These are phyloP conservation scores for Zhuliangozyma parablackwelliae DNA, from an alignment of 1,139 yeast species.

Conservation along the genomic window DNA sequence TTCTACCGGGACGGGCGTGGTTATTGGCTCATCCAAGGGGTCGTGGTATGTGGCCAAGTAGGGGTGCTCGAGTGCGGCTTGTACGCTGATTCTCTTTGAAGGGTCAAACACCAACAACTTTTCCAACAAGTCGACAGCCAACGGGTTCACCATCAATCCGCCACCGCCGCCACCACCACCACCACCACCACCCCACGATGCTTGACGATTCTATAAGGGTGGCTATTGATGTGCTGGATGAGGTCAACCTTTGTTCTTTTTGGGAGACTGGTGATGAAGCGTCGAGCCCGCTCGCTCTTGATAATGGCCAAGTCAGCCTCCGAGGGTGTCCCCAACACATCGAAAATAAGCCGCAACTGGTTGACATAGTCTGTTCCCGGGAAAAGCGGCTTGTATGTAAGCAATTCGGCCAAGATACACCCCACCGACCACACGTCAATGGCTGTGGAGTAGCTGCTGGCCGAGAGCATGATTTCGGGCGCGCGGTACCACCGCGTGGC, in stretches of 20 bases:
- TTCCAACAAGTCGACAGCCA: constrained; percentile 74
- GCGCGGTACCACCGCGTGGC: constrained; percentile 98
- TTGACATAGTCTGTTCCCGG: constrained; percentile 95
- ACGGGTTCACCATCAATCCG: constrained; percentile 41
- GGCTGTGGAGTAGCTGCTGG: constrained; percentile 90
- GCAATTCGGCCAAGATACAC: constrained; percentile 91
- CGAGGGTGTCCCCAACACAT: constrained; percentile 84
- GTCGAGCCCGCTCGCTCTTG: constrained; percentile 80
- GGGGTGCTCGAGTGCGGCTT: constrained; percentile 78
- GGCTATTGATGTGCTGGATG: constrained; percentile 13
- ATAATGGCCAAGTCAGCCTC: constrained; percentile 78
- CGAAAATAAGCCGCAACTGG: constrained; percentile 82
- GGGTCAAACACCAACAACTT: constrained; percentile 80
- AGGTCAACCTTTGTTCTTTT: constrained; percentile 8
- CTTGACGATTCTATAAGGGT: constrained; percentile 16
- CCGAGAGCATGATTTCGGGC: constrained; percentile 86
- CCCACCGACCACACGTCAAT: constrained; percentile 98
- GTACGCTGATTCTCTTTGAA: constrained; percentile 68
- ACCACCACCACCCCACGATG: constrained; percentile 13
- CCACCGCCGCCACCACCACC: constrained; percentile 9
- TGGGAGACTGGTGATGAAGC: constrained; percentile 75
- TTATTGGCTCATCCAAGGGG: constrained; percentile 76
- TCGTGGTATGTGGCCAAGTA: constrained; percentile 78
- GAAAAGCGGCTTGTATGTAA: constrained; percentile 79
- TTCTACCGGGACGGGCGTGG: constrained; percentile 66